phyloP scores from a whole-genome alignment of 2,329 filamentous ascomycete species.

The Diplodia intermedia region DNA sequence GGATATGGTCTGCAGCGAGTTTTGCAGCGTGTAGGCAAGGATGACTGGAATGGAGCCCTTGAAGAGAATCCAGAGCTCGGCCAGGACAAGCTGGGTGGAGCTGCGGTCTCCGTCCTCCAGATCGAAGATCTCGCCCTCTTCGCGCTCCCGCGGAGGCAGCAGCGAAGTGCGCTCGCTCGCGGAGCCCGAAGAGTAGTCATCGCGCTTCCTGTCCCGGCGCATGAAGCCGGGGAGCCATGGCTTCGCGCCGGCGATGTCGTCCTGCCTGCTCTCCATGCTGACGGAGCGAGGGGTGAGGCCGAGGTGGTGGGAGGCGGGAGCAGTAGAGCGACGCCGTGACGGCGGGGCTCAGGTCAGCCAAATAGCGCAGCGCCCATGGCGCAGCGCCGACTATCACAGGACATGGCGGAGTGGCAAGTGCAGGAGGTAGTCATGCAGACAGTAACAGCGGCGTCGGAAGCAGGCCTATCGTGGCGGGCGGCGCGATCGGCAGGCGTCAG shows the following conservation, averaged over 20 bases:
- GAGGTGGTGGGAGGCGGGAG: background rate
- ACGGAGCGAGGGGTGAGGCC: background rate
- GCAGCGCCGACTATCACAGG: background rate
- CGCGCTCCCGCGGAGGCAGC: slow-evolving; percentile 51
- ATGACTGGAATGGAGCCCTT: slow-evolving; percentile 79
- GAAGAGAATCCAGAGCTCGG: slow-evolving; percentile 72
- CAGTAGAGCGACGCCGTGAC: background rate
- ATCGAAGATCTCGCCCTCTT: slow-evolving; percentile 50
- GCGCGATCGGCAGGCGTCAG: slow-evolving; percentile 32
- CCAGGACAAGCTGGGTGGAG: slow-evolving; percentile 50
- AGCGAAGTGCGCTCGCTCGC: slow-evolving; percentile 53
- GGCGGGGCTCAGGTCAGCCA: slow-evolving; percentile 2
- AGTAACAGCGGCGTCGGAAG: slow-evolving; percentile 17
- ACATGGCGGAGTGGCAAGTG: background rate
- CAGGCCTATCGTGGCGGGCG: slow-evolving; percentile 14
- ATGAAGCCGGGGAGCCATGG: slow-evolving; percentile 45
- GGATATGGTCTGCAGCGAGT: slow-evolving; percentile 81
- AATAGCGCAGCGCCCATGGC: slow-evolving; percentile 2
- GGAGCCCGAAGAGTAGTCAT: slow-evolving; percentile 33
- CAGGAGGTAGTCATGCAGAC: slow-evolving; percentile 23
- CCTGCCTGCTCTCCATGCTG: slow-evolving; percentile 32
- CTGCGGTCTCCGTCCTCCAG: slow-evolving; percentile 46
- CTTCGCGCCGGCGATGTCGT: slow-evolving; percentile 32
- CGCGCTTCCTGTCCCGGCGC: slow-evolving; percentile 33
- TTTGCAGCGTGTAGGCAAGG: slow-evolving; percentile 83